Base-by-base conservation (phyloP, 1,139 yeast genomes). In the Taiozyma onychis region DNA sequence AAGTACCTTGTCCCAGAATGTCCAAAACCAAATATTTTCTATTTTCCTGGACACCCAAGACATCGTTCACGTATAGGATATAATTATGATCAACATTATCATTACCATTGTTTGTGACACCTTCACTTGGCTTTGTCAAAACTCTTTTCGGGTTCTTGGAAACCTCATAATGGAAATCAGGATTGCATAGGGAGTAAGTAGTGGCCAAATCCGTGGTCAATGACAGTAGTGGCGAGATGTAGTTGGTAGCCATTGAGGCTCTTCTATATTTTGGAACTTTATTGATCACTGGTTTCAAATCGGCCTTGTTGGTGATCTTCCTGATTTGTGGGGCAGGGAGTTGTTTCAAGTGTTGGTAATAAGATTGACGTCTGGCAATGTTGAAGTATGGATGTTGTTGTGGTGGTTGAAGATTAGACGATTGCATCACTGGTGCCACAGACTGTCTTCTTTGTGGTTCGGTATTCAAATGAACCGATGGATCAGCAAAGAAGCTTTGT, bases 1-100 rank as follows among this genome's bases (percentile, higher is more conserved):
- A 93, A 0, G 99, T 91, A 4, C 99, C 99, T 57, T 91, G 93
- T 0, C 99, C 99, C 44, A 95, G 70, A 26, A 93, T 77, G 67
- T 93, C 98, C 55, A 93, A 71, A 4, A 95, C 97, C 62, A 93
- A 76, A 65, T 91, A 91, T 64, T 88, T 85, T 51, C 93, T 75
- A 50, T 90, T 91, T 59, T 89, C 96, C 63, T 89, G 95, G 2
- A 82, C 77, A 3, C 99, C 99, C 45, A 95, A 71, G 21, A 93
- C 85, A 65, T 95, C 99, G 66, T 95, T 93, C 16, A 95, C 99
- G 60, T 91, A 91, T 30, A 95, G 70, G 51, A 95, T 91, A 65
- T 91, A 93, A 69, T 95, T 97, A 64, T 88, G 82, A 53, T 89
- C 90, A 54, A 81, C 86, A 65, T 95, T 95, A 69, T 95, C 99